A percentile compares a stretch with the other conserved stretches of the same genome.
Evolutionary conservation across 371 early-diverging fungal species (phyloP).

Genomic region (Amoeboaphelidium protococcarum): DNA sequence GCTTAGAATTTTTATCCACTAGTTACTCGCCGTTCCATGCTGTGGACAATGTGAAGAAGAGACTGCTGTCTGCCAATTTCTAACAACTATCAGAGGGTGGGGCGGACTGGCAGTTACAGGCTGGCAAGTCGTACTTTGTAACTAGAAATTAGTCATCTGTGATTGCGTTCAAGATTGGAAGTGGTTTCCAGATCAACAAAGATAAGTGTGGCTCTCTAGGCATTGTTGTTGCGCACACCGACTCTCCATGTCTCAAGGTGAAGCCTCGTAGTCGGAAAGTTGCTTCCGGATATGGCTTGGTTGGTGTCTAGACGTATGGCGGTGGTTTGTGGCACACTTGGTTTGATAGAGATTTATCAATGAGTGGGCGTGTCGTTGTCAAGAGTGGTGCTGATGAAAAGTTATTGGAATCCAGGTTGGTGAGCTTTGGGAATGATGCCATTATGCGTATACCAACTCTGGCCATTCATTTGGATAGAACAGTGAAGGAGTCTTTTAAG

Average conservation of each 20-base stretch:
- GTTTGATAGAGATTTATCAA: conserved; percentile 88
- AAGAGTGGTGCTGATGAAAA: conserved; percentile 33
- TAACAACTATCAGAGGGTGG: conserved; percentile 61
- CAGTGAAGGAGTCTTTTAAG: conserved; percentile 44
- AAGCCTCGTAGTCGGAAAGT: conserved; percentile 51
- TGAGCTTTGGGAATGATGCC: conserved; percentile 38
- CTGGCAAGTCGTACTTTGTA: conserved; percentile 40
- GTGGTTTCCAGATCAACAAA: conserved; percentile 18
- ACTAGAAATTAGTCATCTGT: conserved; percentile 75
- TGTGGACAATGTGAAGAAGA: conserved; percentile 28
- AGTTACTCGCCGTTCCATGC: conserved; percentile 8
- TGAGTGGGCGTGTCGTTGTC: conserved; percentile 81
- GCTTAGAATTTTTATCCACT: no score
- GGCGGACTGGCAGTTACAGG: conserved; percentile 28
- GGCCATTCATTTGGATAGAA: conserved; percentile 81
- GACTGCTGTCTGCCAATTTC: conserved; percentile 46
- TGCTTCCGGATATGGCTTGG: conserved; percentile 68
- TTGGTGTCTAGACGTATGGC: conserved; percentile 5
- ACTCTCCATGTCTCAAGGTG: conserved; percentile 86
- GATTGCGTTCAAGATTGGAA: conserved; percentile 79
- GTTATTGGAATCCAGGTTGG: conserved; percentile 31
- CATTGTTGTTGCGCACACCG: conserved; percentile 84
- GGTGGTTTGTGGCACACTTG: conserved; percentile 68
- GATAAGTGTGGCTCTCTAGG: conserved; percentile 54
- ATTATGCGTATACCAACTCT: conserved; percentile 82